A percentile compares a stretch with the other conserved stretches of the same genome.
phyloP scores from a whole-genome alignment of 75 land plant genomes.

The Selaginella tamariscina region DNA sequence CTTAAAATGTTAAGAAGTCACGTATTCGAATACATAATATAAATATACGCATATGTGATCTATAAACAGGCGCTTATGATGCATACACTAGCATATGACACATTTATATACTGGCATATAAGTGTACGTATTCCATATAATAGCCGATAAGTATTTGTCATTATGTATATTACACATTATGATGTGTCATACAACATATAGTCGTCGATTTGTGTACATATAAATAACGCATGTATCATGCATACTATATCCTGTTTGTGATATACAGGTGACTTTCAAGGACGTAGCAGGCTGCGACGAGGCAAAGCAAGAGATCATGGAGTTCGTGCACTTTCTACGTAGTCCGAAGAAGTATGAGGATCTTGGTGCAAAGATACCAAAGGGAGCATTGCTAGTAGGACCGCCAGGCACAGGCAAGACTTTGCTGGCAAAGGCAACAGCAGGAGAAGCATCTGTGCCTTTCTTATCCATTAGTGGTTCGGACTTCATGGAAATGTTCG shows the following conservation, averaged over 20 bases:
- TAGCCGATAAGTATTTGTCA: too few relatives aligned
- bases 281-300: slow-evolving; percentile 40
- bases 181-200: too few relatives aligned
- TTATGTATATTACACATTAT: too few relatives aligned
- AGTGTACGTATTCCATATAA: too few relatives aligned
- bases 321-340: slow-evolving; percentile 79
- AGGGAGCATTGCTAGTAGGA: slow-evolving; percentile 81
- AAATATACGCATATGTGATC: too few relatives aligned
- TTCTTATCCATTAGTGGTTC: slow-evolving; percentile 83
- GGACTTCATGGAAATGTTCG: slow-evolving; percentile 95
- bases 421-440: slow-evolving; percentile 80
- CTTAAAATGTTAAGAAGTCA: too few relatives aligned
- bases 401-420: slow-evolving; percentile 92
- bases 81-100: too few relatives aligned
- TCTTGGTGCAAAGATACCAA: slow-evolving; percentile 79
- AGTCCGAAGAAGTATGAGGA: slow-evolving; percentile 81
- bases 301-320: slow-evolving; percentile 89
- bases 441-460: slow-evolving; percentile 87
- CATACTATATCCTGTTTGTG: neutral
- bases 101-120: too few relatives aligned
- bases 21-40: too few relatives aligned
- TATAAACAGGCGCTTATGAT: too few relatives aligned
- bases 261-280: neutral
- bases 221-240: too few relatives aligned
- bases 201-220: too few relatives aligned